Conservation (phyloP, 306 rosid species). For the Quillaja saponaria region DNA sequence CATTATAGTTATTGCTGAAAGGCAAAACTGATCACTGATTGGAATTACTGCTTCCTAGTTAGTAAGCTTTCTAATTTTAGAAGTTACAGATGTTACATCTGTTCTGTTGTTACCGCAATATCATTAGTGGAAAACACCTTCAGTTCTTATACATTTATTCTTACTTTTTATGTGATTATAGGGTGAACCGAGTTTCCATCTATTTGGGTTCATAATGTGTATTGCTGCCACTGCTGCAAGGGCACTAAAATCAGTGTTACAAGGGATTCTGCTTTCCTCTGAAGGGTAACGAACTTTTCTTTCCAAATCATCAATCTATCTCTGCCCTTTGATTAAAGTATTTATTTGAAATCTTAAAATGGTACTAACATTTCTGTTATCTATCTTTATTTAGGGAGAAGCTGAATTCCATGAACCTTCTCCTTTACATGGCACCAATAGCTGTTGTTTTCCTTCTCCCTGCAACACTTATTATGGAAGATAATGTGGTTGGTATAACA, state of each 20-base stretch:
- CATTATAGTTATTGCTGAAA: conserved; percentile 8
- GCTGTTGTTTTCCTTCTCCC: conserved; percentile 99
- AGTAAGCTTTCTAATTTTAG: background rate
- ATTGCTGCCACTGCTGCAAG: conserved; percentile 97
- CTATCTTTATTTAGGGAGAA: conserved; percentile 65
- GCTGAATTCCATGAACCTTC: conserved; percentile 99
- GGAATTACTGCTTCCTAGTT: conserved; percentile 2
- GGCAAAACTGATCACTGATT: background rate
- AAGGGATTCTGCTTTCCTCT: conserved; percentile 94
- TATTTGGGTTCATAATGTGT: conserved; percentile 91
- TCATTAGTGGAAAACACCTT: background rate
- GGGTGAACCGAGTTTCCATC: conserved; percentile 99
- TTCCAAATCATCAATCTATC: background rate
- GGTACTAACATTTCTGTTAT: conserved; percentile 33
- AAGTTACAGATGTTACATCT: conserved; percentile 10
- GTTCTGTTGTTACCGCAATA: conserved; percentile 16
- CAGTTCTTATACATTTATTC: conserved; percentile 26
- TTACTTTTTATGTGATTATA: conserved; percentile 36
- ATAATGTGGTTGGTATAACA: conserved; percentile 94
- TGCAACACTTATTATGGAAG: conserved; percentile 95
- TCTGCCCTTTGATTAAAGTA: background rate
- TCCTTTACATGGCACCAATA: conserved; percentile 98
- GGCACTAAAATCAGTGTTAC: conserved; percentile 90
- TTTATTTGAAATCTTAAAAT: background rate
- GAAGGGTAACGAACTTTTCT: conserved; percentile 68